Evolutionary conservation across 129 eudicot species (phyloP), one percentile per base, ranked within the genome.

Genomic region (Solidago caesia): DNA sequence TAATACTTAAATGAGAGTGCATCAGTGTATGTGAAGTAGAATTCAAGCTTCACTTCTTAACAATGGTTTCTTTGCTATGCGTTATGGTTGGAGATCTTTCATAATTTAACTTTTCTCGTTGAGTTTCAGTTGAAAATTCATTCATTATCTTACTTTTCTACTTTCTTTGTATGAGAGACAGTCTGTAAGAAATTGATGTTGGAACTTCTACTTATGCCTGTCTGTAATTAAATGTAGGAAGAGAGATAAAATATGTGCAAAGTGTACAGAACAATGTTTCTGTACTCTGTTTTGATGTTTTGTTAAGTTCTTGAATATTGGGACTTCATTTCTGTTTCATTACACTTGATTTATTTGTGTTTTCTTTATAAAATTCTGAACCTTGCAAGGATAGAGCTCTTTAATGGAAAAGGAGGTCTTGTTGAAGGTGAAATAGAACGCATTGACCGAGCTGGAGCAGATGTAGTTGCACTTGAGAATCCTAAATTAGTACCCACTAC

Each of bases 361-460:
- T 71, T 75, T 77, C 67, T 57, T 75, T 72, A 4, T 58, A 64
- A 44, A 48, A 47, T 59, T 15, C 26, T 43, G 43, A 64, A 69
- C 72, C 44, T 45, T 85, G 83, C 75, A 85, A 90, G 97, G 97
- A 82, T 94, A 88, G 96, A 90, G 86, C 96, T 94, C 60, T 90
- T 94, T 74, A 81, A 94, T 88, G 97, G 98, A 63, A 91, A 88
- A 86, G 97, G 97, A 67, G 85, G 98, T 75, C 48, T 94, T 44
- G 85, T 90, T 48, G 86, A 88, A 78, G 98, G 97, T 39, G 80
- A 75, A 73, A 94, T 90, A 62, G 82, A 87, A 75, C 85, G 64
- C 14, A 79, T 90, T 81, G 97, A 94, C 79, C 91, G 92, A 41
- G 76, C 78, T 46, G 98, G 98, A 73, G 78, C 90, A 56, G 91